phyloP scores from a whole-genome alignment of 805 yeast genomes.

The Huiozyma sinensis region DNA sequence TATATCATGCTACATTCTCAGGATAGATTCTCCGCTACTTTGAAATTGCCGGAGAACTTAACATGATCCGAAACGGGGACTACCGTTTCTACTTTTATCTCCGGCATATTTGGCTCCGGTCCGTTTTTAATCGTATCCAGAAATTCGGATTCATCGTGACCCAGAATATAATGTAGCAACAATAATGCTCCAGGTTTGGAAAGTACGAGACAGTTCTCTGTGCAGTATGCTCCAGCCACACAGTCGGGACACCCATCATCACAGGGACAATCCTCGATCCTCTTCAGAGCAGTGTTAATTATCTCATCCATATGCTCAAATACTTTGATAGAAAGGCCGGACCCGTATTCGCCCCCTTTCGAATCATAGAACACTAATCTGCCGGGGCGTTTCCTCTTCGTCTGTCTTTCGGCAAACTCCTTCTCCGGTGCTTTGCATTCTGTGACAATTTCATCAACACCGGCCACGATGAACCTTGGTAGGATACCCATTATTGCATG shows the following conservation, averaged over 20 bases:
- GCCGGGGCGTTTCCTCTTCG: slow-evolving; percentile 72
- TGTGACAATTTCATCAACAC: slow-evolving; percentile 69
- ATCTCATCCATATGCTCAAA: slow-evolving; percentile 69
- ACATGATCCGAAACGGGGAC: slow-evolving; percentile 44
- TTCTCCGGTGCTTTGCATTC: slow-evolving; percentile 98
- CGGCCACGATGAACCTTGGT: slow-evolving; percentile 63
- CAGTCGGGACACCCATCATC: slow-evolving; percentile 70
- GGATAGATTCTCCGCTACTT: slow-evolving; percentile 34
- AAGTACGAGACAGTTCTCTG: slow-evolving; percentile 69
- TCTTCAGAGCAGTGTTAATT: slow-evolving; percentile 44
- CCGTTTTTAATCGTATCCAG: slow-evolving; percentile 42
- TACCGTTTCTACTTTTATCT: slow-evolving; percentile 56
- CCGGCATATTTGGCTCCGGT: slow-evolving; percentile 70
- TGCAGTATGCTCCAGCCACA: slow-evolving; percentile 73
- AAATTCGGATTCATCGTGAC: slow-evolving; percentile 31
- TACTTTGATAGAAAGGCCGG: slow-evolving; percentile 71
- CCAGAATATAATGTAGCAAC: slow-evolving; percentile 52
- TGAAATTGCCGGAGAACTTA: slow-evolving; percentile 51
- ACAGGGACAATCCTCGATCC: slow-evolving; percentile 56
- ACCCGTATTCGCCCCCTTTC: slow-evolving; percentile 68
- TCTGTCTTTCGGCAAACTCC: slow-evolving; percentile 72
- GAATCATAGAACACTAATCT: slow-evolving; percentile 76
- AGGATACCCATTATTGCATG: slow-evolving; percentile 77
- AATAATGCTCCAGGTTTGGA: slow-evolving; percentile 80
- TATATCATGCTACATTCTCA: background rate